Percentiles rank a stretch among this genome's conserved stretches.
These are phyloP conservation scores for Pseudogymnoascus sp. DNA, from an alignment of 2,329 filamentous ascomycete genomes.

Conservation along the genomic window DNA sequence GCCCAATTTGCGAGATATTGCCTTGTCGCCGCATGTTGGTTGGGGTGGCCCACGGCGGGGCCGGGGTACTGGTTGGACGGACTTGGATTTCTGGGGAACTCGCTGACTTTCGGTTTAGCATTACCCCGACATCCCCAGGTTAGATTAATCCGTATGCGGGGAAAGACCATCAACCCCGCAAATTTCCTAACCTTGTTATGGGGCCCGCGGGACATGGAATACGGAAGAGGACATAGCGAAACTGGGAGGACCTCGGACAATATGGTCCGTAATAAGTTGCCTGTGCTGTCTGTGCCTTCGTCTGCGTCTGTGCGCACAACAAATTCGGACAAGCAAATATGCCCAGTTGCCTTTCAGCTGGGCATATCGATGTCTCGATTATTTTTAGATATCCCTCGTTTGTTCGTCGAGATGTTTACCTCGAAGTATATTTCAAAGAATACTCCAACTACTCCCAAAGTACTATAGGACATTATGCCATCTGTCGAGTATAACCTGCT, in stretches of 20 bases:
- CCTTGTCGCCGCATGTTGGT: not conserved
- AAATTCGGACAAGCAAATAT: not conserved
- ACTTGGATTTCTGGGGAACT: constrained; percentile 3
- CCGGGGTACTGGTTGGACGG: not conserved
- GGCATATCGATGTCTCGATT: not conserved
- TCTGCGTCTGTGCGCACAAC: no score
- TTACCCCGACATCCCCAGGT: not conserved
- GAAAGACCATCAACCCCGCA: not conserved
- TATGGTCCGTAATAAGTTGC: not conserved
- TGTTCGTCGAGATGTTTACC: not conserved
- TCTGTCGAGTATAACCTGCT: not conserved
- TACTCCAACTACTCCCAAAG: not conserved
- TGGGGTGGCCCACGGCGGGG: not conserved
- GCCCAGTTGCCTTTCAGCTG: not conserved
- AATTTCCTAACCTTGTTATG: not conserved
- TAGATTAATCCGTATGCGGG: not conserved
- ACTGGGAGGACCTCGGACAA: not conserved
- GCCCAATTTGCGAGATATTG: not conserved
- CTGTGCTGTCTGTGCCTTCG: not conserved
- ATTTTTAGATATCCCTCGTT: not conserved
- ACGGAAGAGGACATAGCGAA: not conserved
- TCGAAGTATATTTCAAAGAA: not conserved
- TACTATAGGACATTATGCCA: not conserved
- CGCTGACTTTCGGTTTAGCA: not conserved
- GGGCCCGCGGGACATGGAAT: not conserved